Evolutionary conservation across 2,329 filamentous ascomycete genomes (phyloP).

Genomic region (Colletotrichum tamarilloi): DNA sequence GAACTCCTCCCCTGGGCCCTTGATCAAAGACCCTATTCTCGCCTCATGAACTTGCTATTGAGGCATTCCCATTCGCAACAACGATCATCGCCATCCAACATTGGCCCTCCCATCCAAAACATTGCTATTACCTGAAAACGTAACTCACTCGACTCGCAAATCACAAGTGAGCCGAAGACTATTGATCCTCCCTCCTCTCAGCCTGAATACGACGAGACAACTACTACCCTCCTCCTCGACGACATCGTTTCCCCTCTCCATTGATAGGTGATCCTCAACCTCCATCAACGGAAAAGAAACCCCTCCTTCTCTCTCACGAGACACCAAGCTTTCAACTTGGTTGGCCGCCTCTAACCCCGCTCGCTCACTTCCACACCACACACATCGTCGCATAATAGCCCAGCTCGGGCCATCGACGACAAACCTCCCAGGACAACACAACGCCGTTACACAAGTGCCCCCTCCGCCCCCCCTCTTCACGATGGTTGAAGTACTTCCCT

Average conservation of each 20-base stretch:
- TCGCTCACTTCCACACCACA: constrained; percentile 8
- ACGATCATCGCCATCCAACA: constrained; percentile 33
- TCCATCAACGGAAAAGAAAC: not conserved
- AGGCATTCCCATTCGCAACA: constrained; percentile 41
- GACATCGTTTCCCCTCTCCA: constrained; percentile 1
- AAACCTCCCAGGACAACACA: not conserved
- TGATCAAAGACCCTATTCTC: constrained; percentile 11
- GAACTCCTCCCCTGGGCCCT: constrained; percentile 26
- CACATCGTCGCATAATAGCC: constrained; percentile 15
- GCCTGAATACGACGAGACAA: constrained; percentile 4
- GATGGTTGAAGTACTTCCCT: constrained; percentile 48
- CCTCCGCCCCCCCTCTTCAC: constrained; percentile 11
- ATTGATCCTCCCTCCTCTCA: not conserved
- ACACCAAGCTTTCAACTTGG: constrained; percentile 5
- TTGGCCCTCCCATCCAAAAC: constrained; percentile 39
- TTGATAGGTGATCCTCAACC: not conserved
- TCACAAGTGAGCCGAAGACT: not conserved
- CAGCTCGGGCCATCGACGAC: constrained; percentile 14
- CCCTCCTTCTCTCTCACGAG: not conserved
- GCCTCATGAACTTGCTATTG: constrained; percentile 55
- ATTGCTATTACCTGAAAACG: constrained; percentile 23
- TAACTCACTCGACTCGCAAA: not conserved
- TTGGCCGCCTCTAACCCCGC: constrained; percentile 12
- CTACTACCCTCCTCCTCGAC: not conserved
- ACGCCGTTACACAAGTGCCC: not conserved